Evolutionary conservation across 768 basidiomycete species (phyloP), one percentile per base, ranked within the genome.

Genomic region (Xanthoconium purpureum): DNA sequence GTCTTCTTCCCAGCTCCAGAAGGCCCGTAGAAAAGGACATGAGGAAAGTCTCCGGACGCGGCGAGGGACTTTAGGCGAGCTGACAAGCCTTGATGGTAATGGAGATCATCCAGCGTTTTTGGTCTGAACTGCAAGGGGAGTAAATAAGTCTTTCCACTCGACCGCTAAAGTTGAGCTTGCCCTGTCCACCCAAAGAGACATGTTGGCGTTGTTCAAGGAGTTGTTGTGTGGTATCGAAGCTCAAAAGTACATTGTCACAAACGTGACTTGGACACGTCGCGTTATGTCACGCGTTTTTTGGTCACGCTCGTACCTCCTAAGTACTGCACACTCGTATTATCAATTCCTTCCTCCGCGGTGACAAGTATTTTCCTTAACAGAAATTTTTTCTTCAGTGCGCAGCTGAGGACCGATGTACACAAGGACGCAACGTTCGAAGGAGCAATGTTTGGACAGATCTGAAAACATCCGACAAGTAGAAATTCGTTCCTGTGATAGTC

Each of bases 1-100:
- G 96, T 98, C 81, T 99, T 99, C 79, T 98, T 98, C 15, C 96
- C 96, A 14, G 96, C 94, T 20, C 96, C 96, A 5, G 91, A 91
- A 10, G 96, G 96, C 0, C 96, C 96, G 67, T 98, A 99, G 76
- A 98, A 96, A 2, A 99, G 83, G 77, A 97, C 87, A 70, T 99
- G 96, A 9, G 96, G 96, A 69, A 99, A 98, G 77, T 98, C 95
- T 1, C 92, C 91, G 1, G 91, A 88, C 1, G 85, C 81, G 0
- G 95, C 88, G 59, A 98, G 77, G 3, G 94, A 88, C 57, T 80
- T 82, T 33, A 98, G 77, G 28, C 96, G 83, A 24, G 80, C 77
- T 18, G 94, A 91, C 33, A 99, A 84, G 40, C 80, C 82, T 35
- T 77, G 70, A 68, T 98, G 96, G 71, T 99, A 98, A 67, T 94